These are phyloP conservation scores for Verticillium klebahnii DNA, from an alignment of 2,329 filamentous ascomycete genomes.

Conservation along the genomic window DNA sequence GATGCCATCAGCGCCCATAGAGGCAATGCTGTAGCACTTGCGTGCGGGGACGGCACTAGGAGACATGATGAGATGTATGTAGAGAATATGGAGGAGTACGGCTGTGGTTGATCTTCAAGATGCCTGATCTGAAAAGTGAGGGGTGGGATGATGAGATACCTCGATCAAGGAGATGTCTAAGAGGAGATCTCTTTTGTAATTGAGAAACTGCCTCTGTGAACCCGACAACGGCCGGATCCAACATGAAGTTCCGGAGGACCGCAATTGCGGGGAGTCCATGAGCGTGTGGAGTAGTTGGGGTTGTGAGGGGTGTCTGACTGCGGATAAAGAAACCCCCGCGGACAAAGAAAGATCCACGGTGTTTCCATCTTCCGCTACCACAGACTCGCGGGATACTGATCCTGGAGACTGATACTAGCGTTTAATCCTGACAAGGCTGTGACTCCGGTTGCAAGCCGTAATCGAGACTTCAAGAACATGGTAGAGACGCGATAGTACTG, in stretches of 20 bases:
- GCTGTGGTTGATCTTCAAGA: neutral
- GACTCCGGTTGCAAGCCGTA: too few species aligned
- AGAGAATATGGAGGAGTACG: neutral
- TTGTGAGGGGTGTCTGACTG: neutral
- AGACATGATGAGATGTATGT: conserved; percentile 6
- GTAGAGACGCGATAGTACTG: neutral
- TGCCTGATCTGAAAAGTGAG: neutral
- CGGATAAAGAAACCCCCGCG: neutral
- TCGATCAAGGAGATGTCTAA: neutral
- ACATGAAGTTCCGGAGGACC: neutral
- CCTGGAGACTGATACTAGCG: neutral
- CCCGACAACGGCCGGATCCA: neutral
- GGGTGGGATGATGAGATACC: neutral
- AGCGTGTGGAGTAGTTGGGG: neutral
- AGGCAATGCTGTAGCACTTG: conserved; percentile 47
- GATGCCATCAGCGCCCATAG: conserved; percentile 61
- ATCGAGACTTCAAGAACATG: neutral
- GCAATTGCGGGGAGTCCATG: neutral
- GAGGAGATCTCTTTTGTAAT: neutral
- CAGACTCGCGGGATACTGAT: neutral
- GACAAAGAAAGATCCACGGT: neutral
- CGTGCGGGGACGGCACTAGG: conserved; percentile 9
- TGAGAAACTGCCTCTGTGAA: neutral
- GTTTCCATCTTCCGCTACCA: neutral
- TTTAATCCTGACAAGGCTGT: neutral